phyloP scores from a whole-genome alignment of 1,284 basidiomycete species.

The Athelia psychrophila region DNA sequence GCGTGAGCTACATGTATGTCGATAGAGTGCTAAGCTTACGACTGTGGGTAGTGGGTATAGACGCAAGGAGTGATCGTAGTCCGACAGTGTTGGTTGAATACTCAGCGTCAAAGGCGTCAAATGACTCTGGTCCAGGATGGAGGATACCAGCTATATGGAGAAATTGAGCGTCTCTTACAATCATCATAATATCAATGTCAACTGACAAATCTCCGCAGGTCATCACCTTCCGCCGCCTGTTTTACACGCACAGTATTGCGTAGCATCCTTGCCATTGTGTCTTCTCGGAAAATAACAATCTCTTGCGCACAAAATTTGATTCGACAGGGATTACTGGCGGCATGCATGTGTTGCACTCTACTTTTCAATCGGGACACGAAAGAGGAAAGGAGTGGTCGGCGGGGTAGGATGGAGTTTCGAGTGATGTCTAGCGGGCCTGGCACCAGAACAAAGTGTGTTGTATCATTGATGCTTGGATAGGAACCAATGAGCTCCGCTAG shows the following conservation, averaged over 20 bases:
- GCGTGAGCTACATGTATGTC: background rate
- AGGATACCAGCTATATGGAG: slow-evolving; percentile 95
- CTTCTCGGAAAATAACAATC: slow-evolving; percentile 92
- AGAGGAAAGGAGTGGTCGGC: slow-evolving; percentile 73
- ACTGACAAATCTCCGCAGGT: slow-evolving; percentile 85
- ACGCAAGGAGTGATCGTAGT: slow-evolving; percentile 90
- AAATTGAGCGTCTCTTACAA: slow-evolving; percentile 4
- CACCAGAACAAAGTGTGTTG: slow-evolving; percentile 90
- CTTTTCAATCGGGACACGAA: slow-evolving; percentile 68
- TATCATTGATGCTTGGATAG: slow-evolving; percentile 74
- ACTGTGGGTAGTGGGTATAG: slow-evolving; percentile 94
- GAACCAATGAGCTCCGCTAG: slow-evolving; percentile 83
- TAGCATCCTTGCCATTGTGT: slow-evolving; percentile 92
- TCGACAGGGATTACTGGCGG: slow-evolving; percentile 92
- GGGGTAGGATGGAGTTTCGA: slow-evolving; percentile 74
- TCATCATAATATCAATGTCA: background rate
- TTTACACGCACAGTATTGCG: slow-evolving; percentile 89
- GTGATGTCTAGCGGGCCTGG: slow-evolving; percentile 93
- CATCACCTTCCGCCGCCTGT: slow-evolving; percentile 67
- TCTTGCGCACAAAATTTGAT: slow-evolving; percentile 97
- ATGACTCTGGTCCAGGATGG: slow-evolving; percentile 90
- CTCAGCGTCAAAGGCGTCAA: slow-evolving; percentile 82
- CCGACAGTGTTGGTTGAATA: slow-evolving; percentile 86
- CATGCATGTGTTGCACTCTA: slow-evolving; percentile 75
- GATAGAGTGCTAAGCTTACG: slow-evolving; percentile 42